Evolutionary conservation across 495 filamentous ascomycete genomes (phyloP), one percentile per base, ranked within the genome.

Genomic region (Aspergillus biplanus): DNA sequence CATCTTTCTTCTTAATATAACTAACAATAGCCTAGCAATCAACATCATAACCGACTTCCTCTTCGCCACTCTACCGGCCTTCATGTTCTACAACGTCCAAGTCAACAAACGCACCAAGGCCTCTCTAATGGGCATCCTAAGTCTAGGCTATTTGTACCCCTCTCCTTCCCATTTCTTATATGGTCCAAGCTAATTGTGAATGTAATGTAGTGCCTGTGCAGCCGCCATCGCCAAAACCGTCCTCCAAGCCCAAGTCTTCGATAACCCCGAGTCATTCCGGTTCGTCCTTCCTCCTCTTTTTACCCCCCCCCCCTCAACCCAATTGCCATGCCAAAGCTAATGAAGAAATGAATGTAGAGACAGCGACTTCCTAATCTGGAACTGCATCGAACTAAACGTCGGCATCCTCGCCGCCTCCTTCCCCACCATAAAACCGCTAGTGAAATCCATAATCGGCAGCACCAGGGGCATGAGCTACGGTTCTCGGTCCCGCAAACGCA

Each of bases 141-240:
- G 71, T 7, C 66, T 83, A 3, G 81, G 82, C 21, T 52, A 78
- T 33, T 81, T 84, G 78, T 81, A 62, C 59, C 8, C 3, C n/a
- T 21, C n/a, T 16, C 3, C 46, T 13, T 13, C 37, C 37, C 37
- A 1, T 13, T 9, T 16, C 21, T 3, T 54, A 1, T 37, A 82
- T n/a, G n/a, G n/a, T n/a, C n/a, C n/a, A n/a, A n/a, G n/a, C n/a
- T n/a, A n/a, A n/a, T n/a, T n/a, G n/a, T n/a, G n/a, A n/a, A n/a
- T n/a, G n/a, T n/a, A n/a, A n/a, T n/a, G n/a, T n/a, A n/a, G 78
- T 64, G 80, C 81, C 49, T 75, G 75, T 42, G 69, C 73, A n/a
- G 76, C 82, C 5, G 75, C 76, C 8, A 76, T 80, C 18, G 76
- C 82, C 53, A 85, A 85, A 66, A 65, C 80, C 7, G 67, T 67